Base-by-base conservation (phyloP, 805 yeast species). In the Helenozyma baotianmanensis region DNA sequence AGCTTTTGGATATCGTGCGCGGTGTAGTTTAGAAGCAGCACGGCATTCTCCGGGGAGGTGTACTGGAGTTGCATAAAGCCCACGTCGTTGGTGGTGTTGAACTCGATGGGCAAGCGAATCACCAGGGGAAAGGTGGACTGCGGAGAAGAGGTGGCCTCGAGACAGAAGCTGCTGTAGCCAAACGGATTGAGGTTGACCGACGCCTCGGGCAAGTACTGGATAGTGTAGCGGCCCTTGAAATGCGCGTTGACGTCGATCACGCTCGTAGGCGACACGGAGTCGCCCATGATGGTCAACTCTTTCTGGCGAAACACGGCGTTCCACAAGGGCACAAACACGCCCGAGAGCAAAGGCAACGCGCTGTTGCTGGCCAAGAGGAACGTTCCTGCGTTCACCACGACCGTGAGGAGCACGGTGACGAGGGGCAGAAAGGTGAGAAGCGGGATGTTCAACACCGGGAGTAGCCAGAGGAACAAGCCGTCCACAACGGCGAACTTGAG, bases 131-230 rank as follows among this genome's bases (percentile, higher is more conserved):
- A 36, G 4, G 27, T 21, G n/a, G 21, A 22, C 14, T 34, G 34
- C 54, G 48, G 50, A 5, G 11, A 11, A 30, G 54, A 49, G n/a
- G 36, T 7, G 36, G 52, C 43, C 12, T 74, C 72, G 27, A 82
- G 44, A 60, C 98, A 92, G 39, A 72, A 73, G 4, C 75, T 67
- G 18, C 51, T 53, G 32, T 74, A 77, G 30, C 69, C 74, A 46
- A 77, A 74, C 3, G 96, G 96, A 43, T 89, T 87, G 47, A 92
- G 61, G 48, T 70, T 67, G 4, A 94, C 96, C 0, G 94, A 81
- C 27, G 94, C 82, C 58, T 90, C 97, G 0, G 98, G 97, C 22
- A 92, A 64, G 40, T 84, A 83, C 50, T 89, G 83, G 40, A 92
- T 81, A 1, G 89, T 83, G 50, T 85, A 84, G 26, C 78, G 78